Evolutionary conservation across 176 grass and related monocot genomes (phyloP).

Genomic region (Cenchrus purpureus): DNA sequence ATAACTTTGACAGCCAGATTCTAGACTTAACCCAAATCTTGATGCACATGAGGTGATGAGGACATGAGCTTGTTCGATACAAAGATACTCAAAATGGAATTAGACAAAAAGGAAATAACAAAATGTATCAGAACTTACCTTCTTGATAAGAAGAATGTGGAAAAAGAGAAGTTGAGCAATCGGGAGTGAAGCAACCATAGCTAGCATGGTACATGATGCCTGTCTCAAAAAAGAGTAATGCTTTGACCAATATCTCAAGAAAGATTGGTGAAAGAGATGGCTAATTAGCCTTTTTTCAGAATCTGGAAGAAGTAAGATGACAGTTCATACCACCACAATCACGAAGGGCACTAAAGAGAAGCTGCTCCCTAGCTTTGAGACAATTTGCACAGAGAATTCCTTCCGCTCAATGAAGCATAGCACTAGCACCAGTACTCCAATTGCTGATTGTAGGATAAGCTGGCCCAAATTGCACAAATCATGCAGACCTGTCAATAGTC

Average conservation of each 20-base stretch:
- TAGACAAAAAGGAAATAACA: background rate
- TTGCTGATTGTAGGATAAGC: conserved; percentile 91
- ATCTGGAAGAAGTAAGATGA: conserved; percentile 33
- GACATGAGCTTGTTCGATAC: background rate
- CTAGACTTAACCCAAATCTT: background rate
- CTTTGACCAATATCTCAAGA: conserved; percentile 27
- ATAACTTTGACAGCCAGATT: background rate
- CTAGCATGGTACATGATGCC: conserved; percentile 87
- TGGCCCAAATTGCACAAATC: conserved; percentile 83
- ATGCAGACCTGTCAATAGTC: conserved; percentile 97
- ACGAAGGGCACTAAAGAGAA: conserved; percentile 92
- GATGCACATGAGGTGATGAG: background rate
- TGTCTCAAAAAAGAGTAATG: conserved; percentile 31
- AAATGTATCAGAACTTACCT: conserved; percentile 58
- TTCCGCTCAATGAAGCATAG: conserved; percentile 89
- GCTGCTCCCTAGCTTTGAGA: conserved; percentile 96
- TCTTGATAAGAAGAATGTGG: conserved; percentile 97
- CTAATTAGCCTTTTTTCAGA: background rate
- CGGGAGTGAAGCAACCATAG: conserved; percentile 85
- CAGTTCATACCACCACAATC: conserved; percentile 80
- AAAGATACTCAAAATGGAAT: background rate
- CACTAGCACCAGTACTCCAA: conserved; percentile 90
- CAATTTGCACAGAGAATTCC: conserved; percentile 73
- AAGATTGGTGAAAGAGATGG: conserved; percentile 30
- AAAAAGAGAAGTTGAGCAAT: conserved; percentile 97